Conservation (phyloP, 2,329 filamentous ascomycete species). For the Botrytis deweyae region DNA sequence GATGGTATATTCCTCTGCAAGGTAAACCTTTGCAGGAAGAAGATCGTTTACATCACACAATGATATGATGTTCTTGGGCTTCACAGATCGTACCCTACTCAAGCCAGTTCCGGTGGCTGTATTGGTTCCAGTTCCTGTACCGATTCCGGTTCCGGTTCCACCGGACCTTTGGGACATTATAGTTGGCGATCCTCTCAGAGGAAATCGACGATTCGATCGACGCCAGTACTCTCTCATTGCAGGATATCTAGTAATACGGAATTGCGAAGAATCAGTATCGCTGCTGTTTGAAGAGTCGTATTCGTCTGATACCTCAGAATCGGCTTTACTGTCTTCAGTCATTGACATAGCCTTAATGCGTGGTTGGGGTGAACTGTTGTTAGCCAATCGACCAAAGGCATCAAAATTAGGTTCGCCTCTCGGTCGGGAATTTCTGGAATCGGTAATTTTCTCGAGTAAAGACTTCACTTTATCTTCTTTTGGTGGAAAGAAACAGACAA, state of each 20-base stretch:
- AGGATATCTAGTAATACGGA: constrained; percentile 35
- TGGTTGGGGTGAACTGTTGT: constrained; percentile 48
- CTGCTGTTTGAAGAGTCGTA: constrained; percentile 37
- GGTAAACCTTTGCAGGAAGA: constrained; percentile 73
- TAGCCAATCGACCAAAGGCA: constrained; percentile 59
- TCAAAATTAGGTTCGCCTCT: constrained; percentile 58
- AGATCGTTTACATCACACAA: constrained; percentile 69
- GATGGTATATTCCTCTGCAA: constrained; percentile 79
- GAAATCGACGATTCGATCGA: constrained; percentile 30
- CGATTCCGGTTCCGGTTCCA: constrained; percentile 27
- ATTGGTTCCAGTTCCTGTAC: constrained; percentile 54
- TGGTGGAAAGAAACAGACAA: constrained; percentile 68
- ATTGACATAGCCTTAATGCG: constrained; percentile 41
- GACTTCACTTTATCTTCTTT: constrained; percentile 57
- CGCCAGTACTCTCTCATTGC: constrained; percentile 36
- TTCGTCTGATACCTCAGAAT: constrained; percentile 42
- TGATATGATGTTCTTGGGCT: constrained; percentile 67
- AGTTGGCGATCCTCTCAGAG: constrained; percentile 36
- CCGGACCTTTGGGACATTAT: constrained; percentile 38
- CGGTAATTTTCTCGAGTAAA: constrained; percentile 48
- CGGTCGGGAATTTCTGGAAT: constrained; percentile 48
- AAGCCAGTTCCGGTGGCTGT: constrained; percentile 49
- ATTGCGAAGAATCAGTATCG: constrained; percentile 40
- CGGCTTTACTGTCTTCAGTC: constrained; percentile 40
- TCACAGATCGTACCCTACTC: constrained; percentile 35